Evolutionary conservation across 75 land plant species (phyloP).

Genomic region (Azolla pinnata): DNA sequence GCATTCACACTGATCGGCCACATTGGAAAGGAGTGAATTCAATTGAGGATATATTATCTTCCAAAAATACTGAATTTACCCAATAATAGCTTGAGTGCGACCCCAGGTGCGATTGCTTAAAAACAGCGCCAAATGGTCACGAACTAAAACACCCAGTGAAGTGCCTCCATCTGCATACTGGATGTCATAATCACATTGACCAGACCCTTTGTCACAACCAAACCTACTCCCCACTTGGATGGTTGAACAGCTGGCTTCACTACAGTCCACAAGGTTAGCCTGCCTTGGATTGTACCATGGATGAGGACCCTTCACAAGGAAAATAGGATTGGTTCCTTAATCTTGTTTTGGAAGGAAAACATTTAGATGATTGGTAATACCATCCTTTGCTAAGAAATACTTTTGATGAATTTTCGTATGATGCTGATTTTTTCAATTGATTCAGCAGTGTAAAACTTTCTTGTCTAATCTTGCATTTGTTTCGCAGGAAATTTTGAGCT

Average conservation of each 20-base stretch:
- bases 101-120: slow-evolving; percentile 42
- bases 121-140: slow-evolving; percentile 36
- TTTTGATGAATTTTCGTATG: no score
- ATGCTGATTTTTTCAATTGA: no score
- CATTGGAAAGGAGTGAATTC: no score
- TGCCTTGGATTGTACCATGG: slow-evolving; percentile 57
- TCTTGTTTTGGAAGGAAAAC: not conserved
- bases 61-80: no score
- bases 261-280: slow-evolving; percentile 37
- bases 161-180: slow-evolving; percentile 80
- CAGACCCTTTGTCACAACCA: slow-evolving; percentile 26
- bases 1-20: no score
- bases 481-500: no score
- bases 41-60: no score
- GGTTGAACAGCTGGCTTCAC: slow-evolving; percentile 38
- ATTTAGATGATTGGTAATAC: not conserved
- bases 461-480: no score
- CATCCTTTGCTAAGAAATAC: no score
- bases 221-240: slow-evolving; percentile 38
- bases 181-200: slow-evolving; percentile 79
- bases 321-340: no score
- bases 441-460: no score
- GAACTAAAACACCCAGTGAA: slow-evolving; percentile 69
- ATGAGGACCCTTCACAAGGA: slow-evolving; percentile 54
- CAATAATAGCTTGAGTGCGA: slow-evolving; percentile 46